Conservation (phyloP, 768 basidiomycete species). For the Trametes meyenii region DNA sequence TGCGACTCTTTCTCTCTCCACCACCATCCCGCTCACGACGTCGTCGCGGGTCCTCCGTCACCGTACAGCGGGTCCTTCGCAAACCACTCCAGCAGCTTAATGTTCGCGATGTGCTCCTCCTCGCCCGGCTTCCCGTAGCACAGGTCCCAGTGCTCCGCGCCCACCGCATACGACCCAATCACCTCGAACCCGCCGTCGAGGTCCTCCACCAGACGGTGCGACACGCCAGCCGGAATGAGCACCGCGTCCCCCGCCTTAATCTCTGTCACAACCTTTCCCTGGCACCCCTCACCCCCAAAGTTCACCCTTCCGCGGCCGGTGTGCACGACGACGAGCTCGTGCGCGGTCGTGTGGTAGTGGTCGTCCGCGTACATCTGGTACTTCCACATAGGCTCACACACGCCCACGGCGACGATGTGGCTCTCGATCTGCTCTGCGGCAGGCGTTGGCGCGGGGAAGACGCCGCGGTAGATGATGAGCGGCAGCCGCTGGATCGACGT, state of each 20-base stretch:
- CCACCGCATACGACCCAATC: conserved; percentile 45
- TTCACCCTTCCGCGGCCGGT: conserved; percentile 40
- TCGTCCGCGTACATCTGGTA: conserved; percentile 45
- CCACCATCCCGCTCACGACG: conserved; percentile 25
- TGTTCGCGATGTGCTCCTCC: conserved; percentile 29
- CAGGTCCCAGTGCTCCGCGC: conserved; percentile 41
- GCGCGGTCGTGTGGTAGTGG: conserved; percentile 48
- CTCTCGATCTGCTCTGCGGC: conserved; percentile 35
- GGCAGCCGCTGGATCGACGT: conserved; percentile 40
- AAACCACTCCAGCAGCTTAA: conserved; percentile 41
- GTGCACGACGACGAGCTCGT: conserved; percentile 43
- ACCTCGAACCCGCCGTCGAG: conserved; percentile 38
- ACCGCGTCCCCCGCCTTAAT: conserved; percentile 44
- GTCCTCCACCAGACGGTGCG: conserved; percentile 40
- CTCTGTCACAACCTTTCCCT: conserved; percentile 34
- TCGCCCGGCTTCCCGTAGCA: conserved; percentile 41
- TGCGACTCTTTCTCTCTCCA: background rate
- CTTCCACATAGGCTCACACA: conserved; percentile 44
- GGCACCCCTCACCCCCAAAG: conserved; percentile 44
- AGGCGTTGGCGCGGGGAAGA: conserved; percentile 30
- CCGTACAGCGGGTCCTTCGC: conserved; percentile 44
- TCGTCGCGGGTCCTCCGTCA: conserved; percentile 40
- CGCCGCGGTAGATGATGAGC: conserved; percentile 41
- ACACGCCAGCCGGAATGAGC: conserved; percentile 45
- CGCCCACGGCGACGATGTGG: conserved; percentile 38